Evolutionary conservation across 768 basidiomycete genomes (phyloP).

Genomic region (Termitomyces bulborhizus): DNA sequence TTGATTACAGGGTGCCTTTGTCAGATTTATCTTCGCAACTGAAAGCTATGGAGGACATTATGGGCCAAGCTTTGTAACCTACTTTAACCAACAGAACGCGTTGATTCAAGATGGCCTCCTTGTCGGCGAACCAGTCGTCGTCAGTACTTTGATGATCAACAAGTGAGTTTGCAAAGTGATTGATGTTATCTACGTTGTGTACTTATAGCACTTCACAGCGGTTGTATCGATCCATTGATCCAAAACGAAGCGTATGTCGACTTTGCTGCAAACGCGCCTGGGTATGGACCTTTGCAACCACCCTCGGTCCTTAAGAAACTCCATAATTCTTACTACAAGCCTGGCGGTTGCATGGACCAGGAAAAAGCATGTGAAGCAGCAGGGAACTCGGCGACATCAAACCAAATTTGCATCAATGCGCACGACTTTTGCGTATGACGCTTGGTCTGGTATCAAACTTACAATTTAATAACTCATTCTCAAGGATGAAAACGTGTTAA

Average conservation of each 20-base stretch:
- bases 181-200: neutral
- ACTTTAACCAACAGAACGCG: slow-evolving; percentile 57
- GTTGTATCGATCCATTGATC: slow-evolving; percentile 61
- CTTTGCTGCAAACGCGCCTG: slow-evolving; percentile 58
- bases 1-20: neutral
- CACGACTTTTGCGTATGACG: slow-evolving; percentile 50
- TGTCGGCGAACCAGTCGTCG: slow-evolving; percentile 42
- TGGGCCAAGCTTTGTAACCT: slow-evolving; percentile 57
- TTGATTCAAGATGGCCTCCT: slow-evolving; percentile 38
- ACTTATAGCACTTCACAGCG: slow-evolving; percentile 26
- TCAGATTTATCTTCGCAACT: slow-evolving; percentile 56
- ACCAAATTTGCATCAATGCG: slow-evolving; percentile 43
- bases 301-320: slow-evolving; percentile 37
- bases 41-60: slow-evolving; percentile 70
- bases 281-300: slow-evolving; percentile 57
- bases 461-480: neutral
- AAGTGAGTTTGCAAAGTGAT: slow-evolving; percentile 29
- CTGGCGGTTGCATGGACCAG: slow-evolving; percentile 48
- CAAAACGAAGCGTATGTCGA: slow-evolving; percentile 56
- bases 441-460: neutral
- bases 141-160: slow-evolving; percentile 61
- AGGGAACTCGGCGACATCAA: slow-evolving; percentile 36
- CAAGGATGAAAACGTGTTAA: slow-evolving; percentile 40
- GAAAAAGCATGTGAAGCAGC: slow-evolving; percentile 53
- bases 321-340: slow-evolving; percentile 40